A percentile compares a stretch with the other conserved stretches of the same genome.
Evolutionary conservation across 1,284 basidiomycete species (phyloP).

Genomic region (Ustilago lituana): DNA sequence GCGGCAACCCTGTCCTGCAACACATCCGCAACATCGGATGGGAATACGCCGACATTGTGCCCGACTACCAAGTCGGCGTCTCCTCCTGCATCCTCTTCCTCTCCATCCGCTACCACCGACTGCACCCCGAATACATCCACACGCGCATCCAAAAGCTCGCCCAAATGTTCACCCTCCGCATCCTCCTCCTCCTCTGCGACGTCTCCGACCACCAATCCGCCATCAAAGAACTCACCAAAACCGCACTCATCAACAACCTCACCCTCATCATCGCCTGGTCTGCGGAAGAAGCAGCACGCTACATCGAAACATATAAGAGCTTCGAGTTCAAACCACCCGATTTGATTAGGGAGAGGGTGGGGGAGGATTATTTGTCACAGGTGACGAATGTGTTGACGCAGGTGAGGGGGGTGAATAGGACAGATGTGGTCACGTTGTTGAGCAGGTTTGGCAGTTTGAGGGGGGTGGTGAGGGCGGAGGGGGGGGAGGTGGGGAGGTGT

Average conservation of each 20-base stretch:
- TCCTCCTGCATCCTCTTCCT: slow-evolving; percentile 60
- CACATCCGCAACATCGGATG: slow-evolving; percentile 87
- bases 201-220: slow-evolving; percentile 88
- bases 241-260: slow-evolving; percentile 81
- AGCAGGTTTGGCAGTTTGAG: slow-evolving; percentile 29
- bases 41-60: slow-evolving; percentile 92
- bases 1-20: slow-evolving; percentile 86
- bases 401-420: slow-evolving; percentile 94
- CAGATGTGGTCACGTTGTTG: slow-evolving; percentile 92
- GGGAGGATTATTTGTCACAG: slow-evolving; percentile 85
- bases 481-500: slow-evolving; percentile 80
- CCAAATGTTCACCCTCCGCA: slow-evolving; percentile 80
- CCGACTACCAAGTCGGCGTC: slow-evolving; percentile 72
- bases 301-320: slow-evolving; percentile 88
- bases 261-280: slow-evolving; percentile 93
- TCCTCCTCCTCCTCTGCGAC: slow-evolving; percentile 92
- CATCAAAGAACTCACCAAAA: slow-evolving; percentile 90
- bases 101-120: slow-evolving; percentile 91
- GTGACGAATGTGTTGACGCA: slow-evolving; percentile 86
- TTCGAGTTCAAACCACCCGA: slow-evolving; percentile 94
- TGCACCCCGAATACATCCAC: slow-evolving; percentile 97
- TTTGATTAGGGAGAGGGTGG: slow-evolving; percentile 89
- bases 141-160: slow-evolving; percentile 86
- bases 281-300: slow-evolving; percentile 86
- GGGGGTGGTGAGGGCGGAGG: slow-evolving; percentile 60